phyloP scores from a whole-genome alignment of 164 flowering plant species.

The Magnolia officinalis region DNA sequence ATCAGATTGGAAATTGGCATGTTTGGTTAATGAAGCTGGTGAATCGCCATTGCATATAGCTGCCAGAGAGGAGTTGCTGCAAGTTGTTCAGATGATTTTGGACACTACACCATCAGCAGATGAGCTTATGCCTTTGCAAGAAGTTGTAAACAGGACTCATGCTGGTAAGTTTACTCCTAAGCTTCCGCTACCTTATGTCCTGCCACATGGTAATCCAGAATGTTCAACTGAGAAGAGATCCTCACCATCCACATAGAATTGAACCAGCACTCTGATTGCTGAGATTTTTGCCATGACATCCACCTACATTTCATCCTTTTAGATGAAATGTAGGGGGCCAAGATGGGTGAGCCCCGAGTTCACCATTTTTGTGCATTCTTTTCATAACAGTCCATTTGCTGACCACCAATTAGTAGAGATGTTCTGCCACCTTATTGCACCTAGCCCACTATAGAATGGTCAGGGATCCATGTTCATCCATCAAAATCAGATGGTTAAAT shows the following conservation, averaged over 20 bases:
- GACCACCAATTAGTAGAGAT: too few species aligned
- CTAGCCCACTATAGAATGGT: too few species aligned
- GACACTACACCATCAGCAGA: neutral
- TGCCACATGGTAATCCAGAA: neutral
- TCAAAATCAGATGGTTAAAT: too few species aligned
- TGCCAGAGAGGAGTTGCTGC: neutral
- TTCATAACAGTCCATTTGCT: too few species aligned
- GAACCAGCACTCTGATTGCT: neutral
- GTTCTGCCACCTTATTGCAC: too few species aligned
- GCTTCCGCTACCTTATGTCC: neutral
- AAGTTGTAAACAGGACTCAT: neutral
- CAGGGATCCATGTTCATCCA: too few species aligned
- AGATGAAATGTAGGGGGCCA: too few species aligned
- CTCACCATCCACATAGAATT: neutral
- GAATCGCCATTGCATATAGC: constrained; percentile 10
- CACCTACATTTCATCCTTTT: too few species aligned
- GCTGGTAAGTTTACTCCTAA: neutral
- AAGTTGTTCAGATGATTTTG: constrained; percentile 1
- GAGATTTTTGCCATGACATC: neutral
- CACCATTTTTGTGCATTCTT: too few species aligned
- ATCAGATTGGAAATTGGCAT: neutral
- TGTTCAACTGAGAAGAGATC: neutral
- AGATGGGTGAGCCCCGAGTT: too few species aligned
- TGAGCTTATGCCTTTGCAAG: neutral
- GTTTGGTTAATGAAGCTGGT: neutral